These are phyloP conservation scores for Chaetomium cochliodes DNA, from an alignment of 495 filamentous ascomycete species.

Conservation along the genomic window DNA sequence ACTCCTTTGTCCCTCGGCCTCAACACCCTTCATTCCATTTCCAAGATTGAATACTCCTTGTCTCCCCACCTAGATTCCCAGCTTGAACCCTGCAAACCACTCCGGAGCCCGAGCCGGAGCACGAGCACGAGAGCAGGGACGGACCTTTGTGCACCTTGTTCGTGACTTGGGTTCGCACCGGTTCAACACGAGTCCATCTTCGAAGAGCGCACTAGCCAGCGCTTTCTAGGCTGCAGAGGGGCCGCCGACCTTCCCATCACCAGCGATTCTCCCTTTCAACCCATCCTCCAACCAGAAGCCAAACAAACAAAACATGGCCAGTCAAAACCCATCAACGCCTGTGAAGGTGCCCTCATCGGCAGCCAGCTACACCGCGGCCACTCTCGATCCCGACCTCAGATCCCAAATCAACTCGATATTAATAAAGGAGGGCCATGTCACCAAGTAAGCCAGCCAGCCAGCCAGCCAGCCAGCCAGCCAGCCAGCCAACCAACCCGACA, in stretches of 20 bases:
- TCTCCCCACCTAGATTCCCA: not conserved
- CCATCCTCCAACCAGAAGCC: not conserved
- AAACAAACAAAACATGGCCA: slow-evolving; percentile 36
- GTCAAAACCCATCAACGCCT: slow-evolving; percentile 47
- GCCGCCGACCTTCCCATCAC: not conserved
- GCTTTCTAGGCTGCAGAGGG: not conserved
- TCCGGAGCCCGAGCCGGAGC: not conserved
- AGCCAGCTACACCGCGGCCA: slow-evolving; percentile 50
- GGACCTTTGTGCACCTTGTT: not conserved
- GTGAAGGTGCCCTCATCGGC: slow-evolving; percentile 54
- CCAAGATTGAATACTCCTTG: not conserved
- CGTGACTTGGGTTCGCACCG: not conserved
- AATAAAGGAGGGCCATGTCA: slow-evolving; percentile 49
- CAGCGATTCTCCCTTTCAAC: not conserved
- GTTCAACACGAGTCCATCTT: not conserved
- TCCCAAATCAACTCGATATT: slow-evolving; percentile 54
- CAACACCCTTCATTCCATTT: not conserved
- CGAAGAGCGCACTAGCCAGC: no score
- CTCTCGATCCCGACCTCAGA: slow-evolving; percentile 51
- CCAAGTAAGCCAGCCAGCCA: slow-evolving; percentile 40
- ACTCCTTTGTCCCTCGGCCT: not conserved
- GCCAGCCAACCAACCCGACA: not conserved
- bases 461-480: slow-evolving; percentile 6
- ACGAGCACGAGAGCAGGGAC: not conserved
- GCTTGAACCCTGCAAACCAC: not conserved